phyloP scores from a whole-genome alignment of 495 filamentous ascomycete genomes.

The Tuber microsphaerosporum region DNA sequence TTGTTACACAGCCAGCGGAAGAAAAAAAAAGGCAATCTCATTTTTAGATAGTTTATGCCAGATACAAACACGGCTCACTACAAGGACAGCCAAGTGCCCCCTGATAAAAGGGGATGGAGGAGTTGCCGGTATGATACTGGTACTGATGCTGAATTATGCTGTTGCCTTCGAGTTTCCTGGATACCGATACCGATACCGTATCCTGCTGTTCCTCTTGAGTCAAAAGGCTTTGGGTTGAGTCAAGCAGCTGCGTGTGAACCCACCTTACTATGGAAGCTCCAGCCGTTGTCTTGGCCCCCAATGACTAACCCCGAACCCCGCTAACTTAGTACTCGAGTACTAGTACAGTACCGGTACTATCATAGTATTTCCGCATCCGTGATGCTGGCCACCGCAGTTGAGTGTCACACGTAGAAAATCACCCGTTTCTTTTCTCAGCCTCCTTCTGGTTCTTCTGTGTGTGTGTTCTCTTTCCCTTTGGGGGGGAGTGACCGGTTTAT shows the following conservation, averaged over 20 bases:
- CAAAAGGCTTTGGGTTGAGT: background rate
- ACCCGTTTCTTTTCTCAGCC: background rate
- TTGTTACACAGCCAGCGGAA: too few species aligned
- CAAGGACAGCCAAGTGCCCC: background rate
- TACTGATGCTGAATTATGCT: background rate
- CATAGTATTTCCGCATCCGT: background rate
- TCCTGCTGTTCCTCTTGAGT: background rate
- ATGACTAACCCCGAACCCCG: background rate
- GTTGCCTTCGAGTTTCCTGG: background rate
- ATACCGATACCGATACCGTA: background rate
- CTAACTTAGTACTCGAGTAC: too few species aligned
- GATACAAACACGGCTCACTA: too few species aligned
- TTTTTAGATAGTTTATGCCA: too few species aligned
- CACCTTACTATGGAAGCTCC: background rate
- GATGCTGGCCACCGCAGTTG: background rate
- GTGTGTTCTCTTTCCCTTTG: background rate
- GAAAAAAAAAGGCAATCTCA: too few species aligned
- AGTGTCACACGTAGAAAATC: background rate
- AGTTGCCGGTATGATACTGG: too few species aligned
- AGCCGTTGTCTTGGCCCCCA: background rate
- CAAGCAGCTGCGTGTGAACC: background rate
- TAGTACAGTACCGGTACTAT: too few species aligned
- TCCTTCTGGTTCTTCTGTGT: background rate
- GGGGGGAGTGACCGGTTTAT: background rate
- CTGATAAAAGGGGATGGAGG: background rate